These are phyloP conservation scores for Hylodesmum podocarpum DNA, from an alignment of 306 rosid genomes.

Conservation along the genomic window DNA sequence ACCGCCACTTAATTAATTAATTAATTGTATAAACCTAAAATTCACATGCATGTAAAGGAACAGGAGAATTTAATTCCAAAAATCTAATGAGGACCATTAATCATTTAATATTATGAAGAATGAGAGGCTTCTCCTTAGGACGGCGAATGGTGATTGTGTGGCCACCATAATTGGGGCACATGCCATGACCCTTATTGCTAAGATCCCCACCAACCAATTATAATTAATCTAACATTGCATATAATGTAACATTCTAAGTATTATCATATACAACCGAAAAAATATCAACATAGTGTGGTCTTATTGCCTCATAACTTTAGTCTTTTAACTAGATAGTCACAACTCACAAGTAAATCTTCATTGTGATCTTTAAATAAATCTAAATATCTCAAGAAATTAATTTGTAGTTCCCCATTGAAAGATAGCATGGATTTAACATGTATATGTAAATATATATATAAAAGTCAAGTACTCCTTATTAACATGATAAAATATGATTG, in stretches of 20 bases:
- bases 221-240: slow-evolving; percentile 36
- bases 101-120: slow-evolving; percentile 27
- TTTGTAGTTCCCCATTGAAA: too few relatives aligned
- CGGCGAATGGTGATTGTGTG: slow-evolving; percentile 47
- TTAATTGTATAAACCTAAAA: not conserved
- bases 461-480: too few relatives aligned
- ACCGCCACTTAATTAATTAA: not conserved
- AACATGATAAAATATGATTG: too few relatives aligned
- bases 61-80: slow-evolving; percentile 13
- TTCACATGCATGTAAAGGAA: slow-evolving; percentile 31
- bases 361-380: too few relatives aligned
- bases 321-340: too few relatives aligned
- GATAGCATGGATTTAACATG: too few relatives aligned
- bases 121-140: slow-evolving; percentile 40
- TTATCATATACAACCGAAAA: not conserved
- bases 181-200: slow-evolving; percentile 48
- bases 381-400: too few relatives aligned
- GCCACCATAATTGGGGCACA: slow-evolving; percentile 60
- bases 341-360: too few relatives aligned
- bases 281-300: too few relatives aligned
- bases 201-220: slow-evolving; percentile 48
- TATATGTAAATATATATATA: too few relatives aligned
- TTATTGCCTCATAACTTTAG: too few relatives aligned
- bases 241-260: slow-evolving; percentile 12
- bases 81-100: slow-evolving; percentile 20